Evolutionary conservation across 441 rosid species (phyloP).

Genomic region (Francoa sonchifolia): DNA sequence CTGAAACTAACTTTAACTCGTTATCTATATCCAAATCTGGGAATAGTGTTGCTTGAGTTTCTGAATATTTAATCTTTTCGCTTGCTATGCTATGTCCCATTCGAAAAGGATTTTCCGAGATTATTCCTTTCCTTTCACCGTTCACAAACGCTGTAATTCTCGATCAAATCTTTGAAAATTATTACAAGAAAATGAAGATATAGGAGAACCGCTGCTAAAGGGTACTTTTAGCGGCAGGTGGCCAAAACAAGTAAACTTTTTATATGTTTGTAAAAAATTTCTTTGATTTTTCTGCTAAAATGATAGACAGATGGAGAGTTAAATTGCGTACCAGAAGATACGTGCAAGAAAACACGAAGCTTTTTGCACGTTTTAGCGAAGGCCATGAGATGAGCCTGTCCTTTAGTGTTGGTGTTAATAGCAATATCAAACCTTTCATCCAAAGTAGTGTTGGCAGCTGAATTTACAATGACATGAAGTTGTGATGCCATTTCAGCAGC

Average conservation of each 20-base stretch:
- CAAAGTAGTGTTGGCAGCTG: no score
- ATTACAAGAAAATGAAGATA: no score
- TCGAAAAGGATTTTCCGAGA: constrained; percentile 20
- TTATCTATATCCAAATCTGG: constrained; percentile 13
- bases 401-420: neutral
- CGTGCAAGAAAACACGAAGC: neutral
- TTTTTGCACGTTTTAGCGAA: neutral
- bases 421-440: no score
- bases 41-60: neutral
- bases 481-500: neutral
- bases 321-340: neutral
- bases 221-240: no score
- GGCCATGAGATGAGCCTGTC: neutral
- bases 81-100: constrained; percentile 6
- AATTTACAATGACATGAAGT: no score
- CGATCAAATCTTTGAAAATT: neutral
- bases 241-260: no score
- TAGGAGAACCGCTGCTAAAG: no score
- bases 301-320: no score
- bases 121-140: constrained; percentile 20
- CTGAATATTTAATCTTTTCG: constrained; percentile 1
- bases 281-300: no score
- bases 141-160: constrained; percentile 23
- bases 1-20: constrained; percentile 22
- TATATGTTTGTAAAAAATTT: no score